Conservation (phyloP, 225 moss, liverwort and hornwort genomes). For the Pleurozium schreberi region DNA sequence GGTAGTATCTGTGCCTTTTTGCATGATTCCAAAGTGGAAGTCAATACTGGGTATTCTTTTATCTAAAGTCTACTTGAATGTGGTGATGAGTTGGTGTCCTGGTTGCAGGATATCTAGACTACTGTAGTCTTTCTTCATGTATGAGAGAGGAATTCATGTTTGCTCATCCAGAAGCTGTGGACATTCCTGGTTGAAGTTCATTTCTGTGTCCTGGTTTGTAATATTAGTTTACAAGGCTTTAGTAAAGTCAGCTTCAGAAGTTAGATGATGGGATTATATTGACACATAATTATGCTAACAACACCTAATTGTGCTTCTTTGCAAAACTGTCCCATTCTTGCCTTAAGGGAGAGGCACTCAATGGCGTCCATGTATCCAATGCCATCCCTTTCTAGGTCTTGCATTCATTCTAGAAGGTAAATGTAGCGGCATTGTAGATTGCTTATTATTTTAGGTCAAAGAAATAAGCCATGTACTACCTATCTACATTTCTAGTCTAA, state of each 20-base stretch:
- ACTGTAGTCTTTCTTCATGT: not conserved
- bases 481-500: no score
- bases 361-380: no score
- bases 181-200: not conserved
- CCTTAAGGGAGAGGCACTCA: no score
- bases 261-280: not conserved
- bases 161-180: not conserved
- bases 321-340: not conserved
- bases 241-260: not conserved
- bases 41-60: not conserved
- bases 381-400: no score
- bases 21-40: not conserved
- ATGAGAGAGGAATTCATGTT: not conserved
- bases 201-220: not conserved
- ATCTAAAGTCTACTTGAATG: not conserved
- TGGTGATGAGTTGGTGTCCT: not conserved
- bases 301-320: not conserved
- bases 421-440: no score
- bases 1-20: not conserved
- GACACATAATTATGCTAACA: no score
- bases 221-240: not conserved
- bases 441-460: no score
- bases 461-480: no score
- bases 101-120: not conserved
- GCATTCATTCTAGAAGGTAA: no score